A percentile compares a stretch with the other conserved stretches of the same genome.
Evolutionary conservation across 192 early-diverging fungal genomes (phyloP).

Genomic region (Gryganskiella cystojenkinii): DNA sequence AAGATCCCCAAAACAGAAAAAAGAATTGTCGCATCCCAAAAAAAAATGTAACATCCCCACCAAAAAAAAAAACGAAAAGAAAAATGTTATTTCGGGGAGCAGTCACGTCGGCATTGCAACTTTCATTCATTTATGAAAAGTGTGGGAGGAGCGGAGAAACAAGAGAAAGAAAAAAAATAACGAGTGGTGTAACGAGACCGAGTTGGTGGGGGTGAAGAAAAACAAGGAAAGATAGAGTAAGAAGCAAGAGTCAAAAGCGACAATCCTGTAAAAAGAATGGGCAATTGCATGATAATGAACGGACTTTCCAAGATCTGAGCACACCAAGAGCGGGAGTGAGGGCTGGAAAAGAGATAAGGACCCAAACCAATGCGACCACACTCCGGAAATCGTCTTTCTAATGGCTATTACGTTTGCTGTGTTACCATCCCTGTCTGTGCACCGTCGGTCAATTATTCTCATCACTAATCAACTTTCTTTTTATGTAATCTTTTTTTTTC

Average conservation of each 20-base stretch:
- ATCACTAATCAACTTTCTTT: conserved; percentile 1
- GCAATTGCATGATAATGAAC: too few relatives aligned
- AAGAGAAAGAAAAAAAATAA: too few relatives aligned
- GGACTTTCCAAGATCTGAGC: too few relatives aligned
- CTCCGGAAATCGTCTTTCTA: too few relatives aligned
- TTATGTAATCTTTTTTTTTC: neutral
- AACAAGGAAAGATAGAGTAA: neutral
- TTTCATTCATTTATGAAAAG: neutral
- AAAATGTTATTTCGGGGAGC: conserved; percentile 2
- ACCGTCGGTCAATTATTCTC: neutral
- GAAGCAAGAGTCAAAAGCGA: too few relatives aligned
- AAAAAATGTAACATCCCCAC: neutral
- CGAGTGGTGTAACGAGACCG: too few relatives aligned
- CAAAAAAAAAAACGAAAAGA: neutral
- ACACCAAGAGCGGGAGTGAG: neutral
- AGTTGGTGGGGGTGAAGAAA: neutral
- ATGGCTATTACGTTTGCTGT: neutral
- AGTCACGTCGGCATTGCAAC: neutral
- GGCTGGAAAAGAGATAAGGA: neutral
- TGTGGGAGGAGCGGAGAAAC: too few relatives aligned
- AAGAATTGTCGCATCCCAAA: neutral
- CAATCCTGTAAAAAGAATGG: too few relatives aligned
- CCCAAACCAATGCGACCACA: too few relatives aligned
- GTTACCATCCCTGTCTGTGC: conserved; percentile 5
- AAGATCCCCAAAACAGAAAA: neutral